phyloP scores from a whole-genome alignment of 495 filamentous ascomycete genomes.

The Lophiotrema nucula region DNA sequence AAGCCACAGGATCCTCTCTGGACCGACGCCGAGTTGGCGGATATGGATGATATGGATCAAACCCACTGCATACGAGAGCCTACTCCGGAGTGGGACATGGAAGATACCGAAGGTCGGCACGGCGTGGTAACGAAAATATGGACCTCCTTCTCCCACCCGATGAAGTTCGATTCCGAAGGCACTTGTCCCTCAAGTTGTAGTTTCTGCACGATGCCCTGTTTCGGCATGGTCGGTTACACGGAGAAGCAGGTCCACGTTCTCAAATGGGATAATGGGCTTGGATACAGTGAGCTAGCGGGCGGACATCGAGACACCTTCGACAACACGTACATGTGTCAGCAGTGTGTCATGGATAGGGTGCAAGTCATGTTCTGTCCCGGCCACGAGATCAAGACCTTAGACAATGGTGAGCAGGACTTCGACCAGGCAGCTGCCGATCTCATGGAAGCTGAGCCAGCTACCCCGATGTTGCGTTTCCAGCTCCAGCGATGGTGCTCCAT shows the following conservation, averaged over 20 bases:
- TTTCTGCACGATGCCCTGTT: constrained; percentile 23
- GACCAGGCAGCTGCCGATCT: background rate
- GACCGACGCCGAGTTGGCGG: background rate
- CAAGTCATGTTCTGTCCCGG: constrained; percentile 9
- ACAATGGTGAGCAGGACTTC: no score
- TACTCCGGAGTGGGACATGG: constrained; percentile 14
- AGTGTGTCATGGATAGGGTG: constrained; percentile 3
- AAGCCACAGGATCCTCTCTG: background rate
- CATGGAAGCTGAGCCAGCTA: background rate
- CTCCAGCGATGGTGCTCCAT: constrained; percentile 15
- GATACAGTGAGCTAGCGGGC: constrained; percentile 18
- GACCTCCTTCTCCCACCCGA: constrained; percentile 26
- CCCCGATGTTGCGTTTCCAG: background rate
- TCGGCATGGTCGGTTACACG: constrained; percentile 13
- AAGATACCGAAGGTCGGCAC: constrained; percentile 9
- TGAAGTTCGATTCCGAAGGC: constrained; percentile 3
- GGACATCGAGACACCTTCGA: constrained; percentile 15
- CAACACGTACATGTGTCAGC: constrained; percentile 11
- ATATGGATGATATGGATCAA: background rate
- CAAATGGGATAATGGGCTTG: constrained; percentile 20
- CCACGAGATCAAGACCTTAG: constrained; percentile 1
- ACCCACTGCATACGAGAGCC: background rate
- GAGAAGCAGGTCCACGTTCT: constrained; percentile 17
- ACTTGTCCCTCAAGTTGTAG: background rate
- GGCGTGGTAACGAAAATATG: constrained; percentile 10